phyloP scores from a whole-genome alignment of 2,329 filamentous ascomycete species.

The Neoarthrinium moseri region DNA sequence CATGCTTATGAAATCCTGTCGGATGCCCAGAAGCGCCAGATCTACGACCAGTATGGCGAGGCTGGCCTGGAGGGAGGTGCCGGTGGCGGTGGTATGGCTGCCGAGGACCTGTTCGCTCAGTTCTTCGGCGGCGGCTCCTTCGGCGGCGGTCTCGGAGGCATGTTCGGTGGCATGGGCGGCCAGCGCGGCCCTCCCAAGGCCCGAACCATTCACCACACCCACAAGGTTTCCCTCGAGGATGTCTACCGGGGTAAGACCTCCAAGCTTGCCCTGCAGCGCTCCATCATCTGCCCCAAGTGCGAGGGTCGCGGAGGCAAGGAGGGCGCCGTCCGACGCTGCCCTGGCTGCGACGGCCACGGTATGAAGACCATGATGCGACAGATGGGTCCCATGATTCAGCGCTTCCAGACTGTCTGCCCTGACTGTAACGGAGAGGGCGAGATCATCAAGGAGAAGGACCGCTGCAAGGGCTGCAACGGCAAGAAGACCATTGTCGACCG shows the following conservation, averaged over 20 bases:
- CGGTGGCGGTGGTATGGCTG: conserved; percentile 82
- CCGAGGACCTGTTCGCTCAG: conserved; percentile 93
- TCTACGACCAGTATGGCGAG: conserved; percentile 98
- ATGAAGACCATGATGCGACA: conserved; percentile 99
- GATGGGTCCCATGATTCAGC: conserved; percentile 99
- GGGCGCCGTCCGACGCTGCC: conserved; percentile 91
- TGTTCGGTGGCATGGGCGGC: conserved; percentile 74
- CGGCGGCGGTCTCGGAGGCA: conserved; percentile 72
- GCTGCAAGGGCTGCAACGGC: conserved; percentile 92
- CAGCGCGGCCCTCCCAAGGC: conserved; percentile 82
- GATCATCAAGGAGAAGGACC: conserved; percentile 93
- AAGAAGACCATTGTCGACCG: conserved; percentile 98
- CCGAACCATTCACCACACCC: conserved; percentile 94
- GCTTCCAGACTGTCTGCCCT: conserved; percentile 98
- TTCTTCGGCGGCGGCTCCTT: conserved; percentile 83
- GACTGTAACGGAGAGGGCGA: conserved; percentile 98
- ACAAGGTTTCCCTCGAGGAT: conserved; percentile 97
- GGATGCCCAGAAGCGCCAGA: conserved; percentile 82
- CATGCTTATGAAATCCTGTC: conserved; percentile 94
- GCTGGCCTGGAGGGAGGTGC: conserved; percentile 89
- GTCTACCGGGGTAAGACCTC: conserved; percentile 98
- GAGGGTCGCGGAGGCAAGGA: conserved; percentile 95
- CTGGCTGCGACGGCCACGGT: conserved; percentile 87
- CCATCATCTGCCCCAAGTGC: conserved; percentile 93
- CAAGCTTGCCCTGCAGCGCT: conserved; percentile 95